Evolutionary conservation across 306 rosid species (phyloP), one percentile per base, ranked within the genome.

Genomic region (Acmispon strigosus): DNA sequence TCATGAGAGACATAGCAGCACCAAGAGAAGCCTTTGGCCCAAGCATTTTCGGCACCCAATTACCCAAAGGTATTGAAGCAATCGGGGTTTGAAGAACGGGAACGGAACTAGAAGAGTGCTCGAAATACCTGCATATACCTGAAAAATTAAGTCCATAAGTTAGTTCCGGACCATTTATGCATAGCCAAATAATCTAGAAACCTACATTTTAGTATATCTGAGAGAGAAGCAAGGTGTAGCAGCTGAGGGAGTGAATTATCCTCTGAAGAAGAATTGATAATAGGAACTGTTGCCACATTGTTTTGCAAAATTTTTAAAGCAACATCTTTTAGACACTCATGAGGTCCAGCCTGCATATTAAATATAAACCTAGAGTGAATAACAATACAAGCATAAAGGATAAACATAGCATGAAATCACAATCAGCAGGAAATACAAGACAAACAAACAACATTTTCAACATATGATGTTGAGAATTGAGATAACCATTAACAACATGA

Each of bases 71-170:
- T 45, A 89, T 74, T 54, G 84, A 77, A 74, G 84, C 73, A 71
- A 86, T 79, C 7, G 90, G 90, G 14, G 70, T 73, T 45, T 84
- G 85, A 69, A 89, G 96, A 76, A 89, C 72, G 54, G 96, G 96
- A 80, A 89, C 72, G 66, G 85, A 83, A 63, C 62, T 62, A 63
- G 74, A 65, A 49, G 62, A 76, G 73, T 89, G 80, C 82, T 87
- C 75, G 67, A 89, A 86, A 59, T 86, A 72, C 83, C 85, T 78
- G 80, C 91, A 86, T 72, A 89, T 84, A 74, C 89, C 96, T 89
- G 89, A 72, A 78, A 78, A 80, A 60, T 50, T 42, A 36, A 17
- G 47, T 16, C 56, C 78, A 49, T 27, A 10, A 47, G 47, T 88
- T 70, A 88, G 87, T 82, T 60, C 66, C 70, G 69, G 59, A 63